Conservation (phyloP, 148 eudicot species). For the Heliamphora exappendiculata region DNA sequence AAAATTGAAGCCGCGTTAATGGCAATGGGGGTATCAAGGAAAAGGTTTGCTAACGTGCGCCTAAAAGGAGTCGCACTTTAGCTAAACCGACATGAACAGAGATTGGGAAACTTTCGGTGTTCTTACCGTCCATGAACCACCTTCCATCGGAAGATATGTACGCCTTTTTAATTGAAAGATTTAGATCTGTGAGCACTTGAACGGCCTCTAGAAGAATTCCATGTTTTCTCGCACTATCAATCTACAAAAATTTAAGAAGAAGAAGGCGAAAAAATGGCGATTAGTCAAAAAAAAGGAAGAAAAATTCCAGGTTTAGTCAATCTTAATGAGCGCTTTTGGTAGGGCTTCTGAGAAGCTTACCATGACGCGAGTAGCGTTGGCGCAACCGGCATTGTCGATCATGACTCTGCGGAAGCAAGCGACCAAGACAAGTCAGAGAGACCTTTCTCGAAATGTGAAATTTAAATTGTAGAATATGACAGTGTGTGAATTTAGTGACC, state of each 20-base stretch:
- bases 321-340: neutral
- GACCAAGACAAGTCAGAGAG: constrained; percentile 1
- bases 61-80: neutral
- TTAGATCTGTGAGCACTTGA: constrained; percentile 83
- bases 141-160: constrained; percentile 87
- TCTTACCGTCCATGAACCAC: constrained; percentile 96
- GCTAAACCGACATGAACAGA: neutral
- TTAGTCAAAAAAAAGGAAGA: too few relatives aligned
- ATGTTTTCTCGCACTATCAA: constrained; percentile 83
- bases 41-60: neutral
- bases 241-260: too few relatives aligned
- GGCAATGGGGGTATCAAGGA: neutral
- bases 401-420: constrained; percentile 49
- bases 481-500: constrained; percentile 6
- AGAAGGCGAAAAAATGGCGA: neutral
- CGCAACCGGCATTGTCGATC: constrained; percentile 78
- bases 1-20: neutral
- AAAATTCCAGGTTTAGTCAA: too few relatives aligned
- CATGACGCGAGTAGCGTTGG: constrained; percentile 67
- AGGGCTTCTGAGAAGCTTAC: constrained; percentile 24
- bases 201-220: constrained; percentile 87
- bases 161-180: constrained; percentile 70
- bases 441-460: constrained; percentile 4
- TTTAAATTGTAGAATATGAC: constrained; percentile 7
- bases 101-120: neutral